Base-by-base conservation (phyloP, 805 yeast genomes). In the Candida ovalis region DNA sequence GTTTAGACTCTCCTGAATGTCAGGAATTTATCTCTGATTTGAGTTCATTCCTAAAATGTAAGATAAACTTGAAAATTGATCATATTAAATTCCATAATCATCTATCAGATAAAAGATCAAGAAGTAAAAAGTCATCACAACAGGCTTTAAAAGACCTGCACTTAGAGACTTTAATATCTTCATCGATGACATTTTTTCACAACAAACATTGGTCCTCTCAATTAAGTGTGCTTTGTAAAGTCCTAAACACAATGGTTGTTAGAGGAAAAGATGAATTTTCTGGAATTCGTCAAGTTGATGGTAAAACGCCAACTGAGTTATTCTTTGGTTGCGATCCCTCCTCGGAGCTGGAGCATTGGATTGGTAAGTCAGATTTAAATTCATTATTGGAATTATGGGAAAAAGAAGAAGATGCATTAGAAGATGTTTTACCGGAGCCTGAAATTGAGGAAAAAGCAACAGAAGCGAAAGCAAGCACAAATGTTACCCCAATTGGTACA, bases 171-270 rank as follows among this genome's bases (percentile, higher is more conserved):
- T 41, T 56, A 37, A 48, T 56, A 18, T 37, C 51, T 2, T 51
- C 59, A 8, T 45, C 55, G 13, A 56, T 56, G 53, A 47, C 47
- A 36, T 50, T 49, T n/a, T 56, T 56, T 32, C 40, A 44, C 18
- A 41, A 30, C 37, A 50, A 42, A 8, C 47, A 46, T 38, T 56
- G 59, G 59, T 49, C 59, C 18, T 44, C 57, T 2, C 59, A 56
- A 28, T 41, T 56, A 40, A 42, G 49, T 12, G 42, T 53, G n/a
- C 28, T 53, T 19, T 46, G 53, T 50, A 56, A 53, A 24, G 42
- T 56, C 18, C 46, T 56, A 21, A 56, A 56, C 44, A 50, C 46
- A 23, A 23, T 48, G 43, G 18, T 37, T 21, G 23, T 56, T 12
- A 36, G 40, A 13, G 56, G 49, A 9, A 46, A 42, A 10, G 46